Evolutionary conservation across 768 basidiomycete genomes (phyloP), one percentile per base, ranked within the genome.

Genomic region (Mycena pura): DNA sequence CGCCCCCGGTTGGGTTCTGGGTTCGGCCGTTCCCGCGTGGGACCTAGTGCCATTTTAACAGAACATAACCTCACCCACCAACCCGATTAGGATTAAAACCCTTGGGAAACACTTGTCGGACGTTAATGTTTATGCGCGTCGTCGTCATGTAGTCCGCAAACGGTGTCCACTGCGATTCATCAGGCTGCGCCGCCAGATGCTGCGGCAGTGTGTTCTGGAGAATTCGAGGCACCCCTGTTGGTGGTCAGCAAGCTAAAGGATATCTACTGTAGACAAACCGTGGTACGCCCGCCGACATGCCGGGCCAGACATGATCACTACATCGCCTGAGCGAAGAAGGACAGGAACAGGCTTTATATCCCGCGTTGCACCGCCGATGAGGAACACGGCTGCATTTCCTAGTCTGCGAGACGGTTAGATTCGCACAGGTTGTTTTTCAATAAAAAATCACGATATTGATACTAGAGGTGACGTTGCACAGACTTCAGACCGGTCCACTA

Each of bases 401-500:
- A 99, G 84, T 2, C 95, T 96, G 46, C 34, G 13, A 14, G 25
- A 24, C 7, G 9, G 15, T 59, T n/a, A 60, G 39, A 48, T 21
- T 44, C 40, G 46, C n/a, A 5, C 34, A 32, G 32, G 45, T 19
- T 25, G 50, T 31, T 13, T 24, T 28, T 25, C 28, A 29, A n/a
- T 31, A 3, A 21, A 17, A 8, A 74, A 91, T 68, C 65, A 96
- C 95, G 95, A 97, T 48, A 99, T 88, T 0, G 95, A 97, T 6
- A 98, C 93, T 0, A 99, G 83, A 0, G 96, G 96, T 0, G 93
- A 89, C 5, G 93, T 93, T 2, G 93, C 88, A 67, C 95, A 96
- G 9, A 96, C 83, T 76, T 99, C 96, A 21, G 96, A 95, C 19
- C 93, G 91, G 74, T 99, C 96, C n/a, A 97, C 93, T n/a, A n/a